Evolutionary conservation across 1,284 basidiomycete species (phyloP).

Genomic region (Ceratobasidium sp.): DNA sequence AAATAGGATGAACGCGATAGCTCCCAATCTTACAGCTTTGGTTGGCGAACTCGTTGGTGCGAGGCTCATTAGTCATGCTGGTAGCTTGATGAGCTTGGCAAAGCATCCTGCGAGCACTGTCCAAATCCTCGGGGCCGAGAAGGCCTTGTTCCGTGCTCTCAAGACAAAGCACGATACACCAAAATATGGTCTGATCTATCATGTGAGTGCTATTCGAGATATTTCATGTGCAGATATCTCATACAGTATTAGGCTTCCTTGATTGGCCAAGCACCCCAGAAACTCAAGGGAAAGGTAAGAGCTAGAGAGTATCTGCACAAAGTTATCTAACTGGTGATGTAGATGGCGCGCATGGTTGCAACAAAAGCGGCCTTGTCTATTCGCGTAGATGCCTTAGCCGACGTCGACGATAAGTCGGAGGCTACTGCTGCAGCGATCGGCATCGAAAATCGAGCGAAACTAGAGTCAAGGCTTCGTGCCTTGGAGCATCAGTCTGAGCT

Average conservation of each 20-base stretch:
- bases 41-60: slow-evolving; percentile 98
- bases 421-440: slow-evolving; percentile 87
- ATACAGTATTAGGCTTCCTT: slow-evolving; percentile 79
- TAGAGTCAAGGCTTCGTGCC: slow-evolving; percentile 92
- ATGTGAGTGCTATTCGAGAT: slow-evolving; percentile 68
- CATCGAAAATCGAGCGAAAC: slow-evolving; percentile 92
- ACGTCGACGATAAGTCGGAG: slow-evolving; percentile 91
- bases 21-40: slow-evolving; percentile 95
- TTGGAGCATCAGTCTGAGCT: slow-evolving; percentile 88
- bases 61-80: slow-evolving; percentile 95
- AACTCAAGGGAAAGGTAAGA: slow-evolving; percentile 94
- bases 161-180: slow-evolving; percentile 99
- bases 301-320: slow-evolving; percentile 15
- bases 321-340: background rate
- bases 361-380: slow-evolving; percentile 97
- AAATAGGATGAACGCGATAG: slow-evolving; percentile 97
- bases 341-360: slow-evolving; percentile 99
- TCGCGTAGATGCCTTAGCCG: slow-evolving; percentile 95
- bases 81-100: slow-evolving; percentile 92
- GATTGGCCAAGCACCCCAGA: slow-evolving; percentile 97
- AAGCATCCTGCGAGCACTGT: slow-evolving; percentile 99
- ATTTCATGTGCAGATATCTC: slow-evolving; percentile 17
- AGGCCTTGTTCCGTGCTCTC: slow-evolving; percentile 96
- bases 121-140: slow-evolving; percentile 98
- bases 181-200: slow-evolving; percentile 98